Percentiles rank a stretch among this genome's conserved stretches.
phyloP scores from a whole-genome alignment of 805 yeast genomes.

The Helenozyma rhizophorensis region DNA sequence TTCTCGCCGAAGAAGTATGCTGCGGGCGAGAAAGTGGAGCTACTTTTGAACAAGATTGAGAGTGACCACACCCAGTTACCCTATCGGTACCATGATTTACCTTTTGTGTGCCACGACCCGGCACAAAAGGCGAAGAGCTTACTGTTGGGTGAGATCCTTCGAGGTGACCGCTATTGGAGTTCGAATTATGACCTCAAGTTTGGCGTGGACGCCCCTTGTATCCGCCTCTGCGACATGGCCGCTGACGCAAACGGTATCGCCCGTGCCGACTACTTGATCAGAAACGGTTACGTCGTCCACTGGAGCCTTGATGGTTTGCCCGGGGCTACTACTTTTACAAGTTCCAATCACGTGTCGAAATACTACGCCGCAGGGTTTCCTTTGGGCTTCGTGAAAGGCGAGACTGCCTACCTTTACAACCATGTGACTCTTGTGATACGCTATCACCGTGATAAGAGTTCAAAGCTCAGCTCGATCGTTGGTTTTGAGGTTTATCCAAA shows the following conservation, averaged over 20 bases:
- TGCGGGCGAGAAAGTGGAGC: constrained; percentile 58
- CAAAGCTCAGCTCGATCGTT: constrained; percentile 54
- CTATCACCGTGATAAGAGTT: constrained; percentile 48
- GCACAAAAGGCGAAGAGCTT: constrained; percentile 49
- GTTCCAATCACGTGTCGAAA: constrained; percentile 52
- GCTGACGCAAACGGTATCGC: constrained; percentile 47
- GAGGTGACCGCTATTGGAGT: constrained; percentile 78
- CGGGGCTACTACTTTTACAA: constrained; percentile 78
- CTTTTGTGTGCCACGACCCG: constrained; percentile 72
- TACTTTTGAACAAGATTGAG: constrained; percentile 73
- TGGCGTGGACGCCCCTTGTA: constrained; percentile 63
- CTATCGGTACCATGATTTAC: constrained; percentile 69
- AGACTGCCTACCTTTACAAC: constrained; percentile 59
- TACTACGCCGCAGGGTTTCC: constrained; percentile 88
- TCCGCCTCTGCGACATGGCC: constrained; percentile 62
- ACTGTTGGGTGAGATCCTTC: constrained; percentile 70
- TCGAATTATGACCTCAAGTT: constrained; percentile 65
- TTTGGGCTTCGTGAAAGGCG: constrained; percentile 64
- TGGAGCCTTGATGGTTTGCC: constrained; percentile 85
- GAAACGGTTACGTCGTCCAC: constrained; percentile 70
- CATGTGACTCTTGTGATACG: constrained; percentile 80
- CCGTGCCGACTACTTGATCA: constrained; percentile 58
- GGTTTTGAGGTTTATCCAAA: constrained; percentile 90
- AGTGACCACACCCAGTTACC: constrained; percentile 77
- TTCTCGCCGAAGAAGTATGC: constrained; percentile 37